A percentile compares a stretch with the other conserved stretches of the same genome.
phyloP scores from a whole-genome alignment of 2,329 filamentous ascomycete species.

The Colletotrichum tofieldiae region DNA sequence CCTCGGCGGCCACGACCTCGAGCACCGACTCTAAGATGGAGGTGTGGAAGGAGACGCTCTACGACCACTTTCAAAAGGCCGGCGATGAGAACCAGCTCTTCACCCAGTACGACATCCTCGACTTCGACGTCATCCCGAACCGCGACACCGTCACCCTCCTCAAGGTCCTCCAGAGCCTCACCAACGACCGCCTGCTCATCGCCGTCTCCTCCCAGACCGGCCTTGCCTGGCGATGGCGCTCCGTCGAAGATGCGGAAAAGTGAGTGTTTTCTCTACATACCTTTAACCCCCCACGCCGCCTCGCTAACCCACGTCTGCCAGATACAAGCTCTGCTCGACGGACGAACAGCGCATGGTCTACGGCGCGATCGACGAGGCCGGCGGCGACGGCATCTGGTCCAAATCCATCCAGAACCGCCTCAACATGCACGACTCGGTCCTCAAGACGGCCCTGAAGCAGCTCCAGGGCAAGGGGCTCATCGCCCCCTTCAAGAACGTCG shows the following conservation, averaged over 20 bases:
- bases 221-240: constrained; percentile 72
- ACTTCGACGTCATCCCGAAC: constrained; percentile 71
- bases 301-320: constrained; percentile 47
- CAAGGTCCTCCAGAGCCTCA: constrained; percentile 70
- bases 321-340: constrained; percentile 72
- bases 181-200: constrained; percentile 73
- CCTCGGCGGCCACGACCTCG: constrained; percentile 41
- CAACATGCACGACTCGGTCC: constrained; percentile 86
- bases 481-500: constrained; percentile 91
- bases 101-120: constrained; percentile 71
- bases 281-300: not conserved
- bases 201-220: constrained; percentile 61
- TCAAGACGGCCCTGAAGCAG: constrained; percentile 87
- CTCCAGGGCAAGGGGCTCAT: constrained; percentile 88
- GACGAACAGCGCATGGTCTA: constrained; percentile 90
- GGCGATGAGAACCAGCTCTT: constrained; percentile 66
- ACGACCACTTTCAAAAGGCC: constrained; percentile 68
- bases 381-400: constrained; percentile 90
- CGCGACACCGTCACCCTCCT: constrained; percentile 70
- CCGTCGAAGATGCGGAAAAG: constrained; percentile 74
- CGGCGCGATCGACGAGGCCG: constrained; percentile 88
- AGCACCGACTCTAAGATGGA: constrained; percentile 59
- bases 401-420: constrained; percentile 85
- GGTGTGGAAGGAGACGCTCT: constrained; percentile 70
- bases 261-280: constrained; percentile 51